These are phyloP conservation scores for Leptomonas pyrrhocoris DNA, from an alignment of 208 protist genomes.

Conservation along the genomic window DNA sequence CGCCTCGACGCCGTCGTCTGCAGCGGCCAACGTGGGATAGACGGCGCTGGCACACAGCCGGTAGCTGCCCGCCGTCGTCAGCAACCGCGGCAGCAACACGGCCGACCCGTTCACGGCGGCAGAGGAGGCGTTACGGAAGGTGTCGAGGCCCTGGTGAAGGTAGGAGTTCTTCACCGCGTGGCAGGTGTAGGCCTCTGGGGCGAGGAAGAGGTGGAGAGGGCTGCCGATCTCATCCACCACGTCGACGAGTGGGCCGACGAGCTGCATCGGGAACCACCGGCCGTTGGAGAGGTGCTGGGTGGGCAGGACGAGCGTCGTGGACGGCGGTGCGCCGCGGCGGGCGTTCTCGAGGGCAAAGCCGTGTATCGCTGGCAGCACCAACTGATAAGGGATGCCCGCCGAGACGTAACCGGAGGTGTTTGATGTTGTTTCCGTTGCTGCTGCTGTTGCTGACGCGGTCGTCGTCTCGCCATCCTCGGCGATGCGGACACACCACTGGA, in stretches of 20 bases:
- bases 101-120: constrained; percentile 54
- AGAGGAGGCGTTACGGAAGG: constrained; percentile 44
- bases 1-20: constrained; percentile 49
- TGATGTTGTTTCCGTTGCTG: neutral
- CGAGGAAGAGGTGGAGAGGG: constrained; percentile 71
- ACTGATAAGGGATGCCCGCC: constrained; percentile 60
- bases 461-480: constrained; percentile 23
- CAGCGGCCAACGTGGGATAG: constrained; percentile 38
- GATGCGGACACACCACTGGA: constrained; percentile 77
- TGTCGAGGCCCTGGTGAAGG: constrained; percentile 33
- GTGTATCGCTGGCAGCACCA: constrained; percentile 50
- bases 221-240: constrained; percentile 49
- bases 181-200: constrained; percentile 46
- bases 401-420: constrained; percentile 38
- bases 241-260: constrained; percentile 62
- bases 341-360: constrained; percentile 45
- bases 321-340: constrained; percentile 13
- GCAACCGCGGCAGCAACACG: constrained; percentile 54
- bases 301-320: constrained; percentile 39
- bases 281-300: constrained; percentile 52
- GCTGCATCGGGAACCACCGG: constrained; percentile 57
- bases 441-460: no score
- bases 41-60: constrained; percentile 68
- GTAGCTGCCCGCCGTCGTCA: constrained; percentile 50
- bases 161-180: constrained; percentile 53